These are phyloP conservation scores for Barnettozyma pratensis DNA, from an alignment of 805 yeast genomes.

Conservation along the genomic window DNA sequence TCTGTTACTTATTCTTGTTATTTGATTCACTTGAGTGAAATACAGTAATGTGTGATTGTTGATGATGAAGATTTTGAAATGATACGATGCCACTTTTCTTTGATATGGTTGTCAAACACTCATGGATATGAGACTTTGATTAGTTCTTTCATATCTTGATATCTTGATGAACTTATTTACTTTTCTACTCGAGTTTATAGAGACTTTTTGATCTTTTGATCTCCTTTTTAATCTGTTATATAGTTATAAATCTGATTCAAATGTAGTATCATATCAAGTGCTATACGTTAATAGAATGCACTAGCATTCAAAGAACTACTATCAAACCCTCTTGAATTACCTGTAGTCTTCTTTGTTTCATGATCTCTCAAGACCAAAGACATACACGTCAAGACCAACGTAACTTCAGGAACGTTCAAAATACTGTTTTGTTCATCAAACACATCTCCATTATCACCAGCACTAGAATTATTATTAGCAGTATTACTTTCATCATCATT, in stretches of 20 bases:
- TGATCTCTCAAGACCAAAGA: slow-evolving; percentile 23
- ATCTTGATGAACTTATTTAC: too few relatives aligned
- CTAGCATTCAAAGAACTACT: slow-evolving; percentile 5
- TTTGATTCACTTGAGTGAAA: too few relatives aligned
- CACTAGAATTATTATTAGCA: background rate
- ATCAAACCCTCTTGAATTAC: slow-evolving; percentile 20
- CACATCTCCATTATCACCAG: background rate
- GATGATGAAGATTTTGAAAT: too few relatives aligned
- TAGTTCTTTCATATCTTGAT: too few relatives aligned
- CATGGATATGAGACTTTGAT: too few relatives aligned
- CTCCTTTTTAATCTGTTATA: background rate
- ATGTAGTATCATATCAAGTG: too few relatives aligned
- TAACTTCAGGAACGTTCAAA: slow-evolving; percentile 13
- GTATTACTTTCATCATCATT: background rate
- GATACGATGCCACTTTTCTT: too few relatives aligned
- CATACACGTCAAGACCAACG: slow-evolving; percentile 21
- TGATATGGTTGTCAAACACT: too few relatives aligned
- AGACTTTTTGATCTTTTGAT: too few relatives aligned
- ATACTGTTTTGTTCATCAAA: slow-evolving; percentile 1
- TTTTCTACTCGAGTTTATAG: too few relatives aligned
- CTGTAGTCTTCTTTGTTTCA: slow-evolving; percentile 18
- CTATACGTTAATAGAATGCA: background rate
- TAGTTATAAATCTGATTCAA: background rate
- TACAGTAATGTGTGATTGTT: too few relatives aligned
- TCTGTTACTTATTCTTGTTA: too few relatives aligned